Evolutionary conservation across 2,329 filamentous ascomycete genomes (phyloP).

Genomic region (Emmonsia crescens): DNA sequence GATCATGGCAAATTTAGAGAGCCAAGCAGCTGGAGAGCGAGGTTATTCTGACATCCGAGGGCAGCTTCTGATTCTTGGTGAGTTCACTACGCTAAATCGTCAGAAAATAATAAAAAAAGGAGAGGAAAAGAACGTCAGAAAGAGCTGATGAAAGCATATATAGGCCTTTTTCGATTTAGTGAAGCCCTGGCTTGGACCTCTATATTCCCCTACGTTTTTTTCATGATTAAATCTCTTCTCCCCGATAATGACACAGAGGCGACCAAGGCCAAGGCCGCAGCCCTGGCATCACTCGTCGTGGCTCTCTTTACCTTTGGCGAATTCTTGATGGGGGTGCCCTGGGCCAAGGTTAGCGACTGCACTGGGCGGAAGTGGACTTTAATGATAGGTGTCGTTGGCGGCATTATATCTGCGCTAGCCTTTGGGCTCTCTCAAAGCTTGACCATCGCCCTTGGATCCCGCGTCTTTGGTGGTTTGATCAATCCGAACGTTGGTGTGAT

Average conservation of each 20-base stretch:
- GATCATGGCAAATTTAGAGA: not conserved
- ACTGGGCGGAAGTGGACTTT: slow-evolving; percentile 9
- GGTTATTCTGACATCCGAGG: not conserved
- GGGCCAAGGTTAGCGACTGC: slow-evolving; percentile 8
- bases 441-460: not conserved
- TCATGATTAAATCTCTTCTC: slow-evolving; percentile 7
- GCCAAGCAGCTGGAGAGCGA: not conserved
- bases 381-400: slow-evolving; percentile 5
- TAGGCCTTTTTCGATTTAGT: slow-evolving; percentile 8
- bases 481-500: slow-evolving; percentile 10
- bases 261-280: not conserved
- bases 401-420: slow-evolving; percentile 3
- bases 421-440: slow-evolving; percentile 6
- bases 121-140: too few species aligned
- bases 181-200: slow-evolving; percentile 10
- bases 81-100: not conserved
- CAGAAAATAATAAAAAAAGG: not conserved
- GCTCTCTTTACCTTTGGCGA: slow-evolving; percentile 10
- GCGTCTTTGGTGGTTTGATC: slow-evolving; percentile 6
- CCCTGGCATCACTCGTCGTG: slow-evolving; percentile 4
- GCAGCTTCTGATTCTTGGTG: not conserved
- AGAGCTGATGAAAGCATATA: not conserved
- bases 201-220: slow-evolving; percentile 9
- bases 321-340: slow-evolving; percentile 6
- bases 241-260: not conserved